Percentiles rank a stretch among this genome's conserved stretches.
phyloP scores from a whole-genome alignment of 1,284 basidiomycete genomes.

The Malassezia pachydermatis region DNA sequence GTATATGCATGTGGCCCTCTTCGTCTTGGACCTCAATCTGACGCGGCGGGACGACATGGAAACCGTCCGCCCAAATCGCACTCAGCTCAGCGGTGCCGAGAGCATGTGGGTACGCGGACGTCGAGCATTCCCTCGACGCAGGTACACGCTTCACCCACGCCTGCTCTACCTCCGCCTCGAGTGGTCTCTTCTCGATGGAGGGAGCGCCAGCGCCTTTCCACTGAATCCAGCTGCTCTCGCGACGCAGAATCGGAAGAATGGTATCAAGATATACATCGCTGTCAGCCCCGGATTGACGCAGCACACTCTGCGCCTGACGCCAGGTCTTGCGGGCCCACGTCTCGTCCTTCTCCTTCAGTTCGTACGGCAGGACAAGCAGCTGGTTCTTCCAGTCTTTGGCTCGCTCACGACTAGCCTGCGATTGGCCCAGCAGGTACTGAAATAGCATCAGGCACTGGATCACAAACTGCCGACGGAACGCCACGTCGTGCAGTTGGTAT shows the following conservation, averaged over 20 bases:
- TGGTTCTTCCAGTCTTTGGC: conserved; percentile 53
- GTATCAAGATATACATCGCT: conserved; percentile 31
- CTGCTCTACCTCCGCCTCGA: conserved; percentile 22
- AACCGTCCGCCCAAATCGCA: conserved; percentile 41
- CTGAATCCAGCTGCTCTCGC: conserved; percentile 36
- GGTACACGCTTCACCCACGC: conserved; percentile 23
- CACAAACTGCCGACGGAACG: conserved; percentile 80
- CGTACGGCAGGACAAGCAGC: conserved; percentile 24
- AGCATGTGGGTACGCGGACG: conserved; percentile 26
- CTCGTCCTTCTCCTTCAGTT: conserved; percentile 30
- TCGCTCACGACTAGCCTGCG: conserved; percentile 58
- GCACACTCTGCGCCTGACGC: conserved; percentile 30
- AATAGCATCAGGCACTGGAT: conserved; percentile 74
- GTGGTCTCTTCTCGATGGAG: conserved; percentile 31
- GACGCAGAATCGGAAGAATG: conserved; percentile 27
- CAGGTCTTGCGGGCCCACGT: conserved; percentile 38
- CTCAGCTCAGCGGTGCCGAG: conserved; percentile 41
- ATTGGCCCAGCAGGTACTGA: conserved; percentile 67
- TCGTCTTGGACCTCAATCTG: conserved; percentile 27
- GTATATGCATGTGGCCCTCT: conserved; percentile 26
- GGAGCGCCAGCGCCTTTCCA: conserved; percentile 43
- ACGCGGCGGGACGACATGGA: conserved; percentile 22
- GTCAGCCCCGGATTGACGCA: conserved; percentile 32
- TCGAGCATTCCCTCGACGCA: too few relatives aligned
- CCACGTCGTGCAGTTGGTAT: conserved; percentile 72